phyloP scores from a whole-genome alignment of 495 filamentous ascomycete species.

The Neurospora tetrasperma region DNA sequence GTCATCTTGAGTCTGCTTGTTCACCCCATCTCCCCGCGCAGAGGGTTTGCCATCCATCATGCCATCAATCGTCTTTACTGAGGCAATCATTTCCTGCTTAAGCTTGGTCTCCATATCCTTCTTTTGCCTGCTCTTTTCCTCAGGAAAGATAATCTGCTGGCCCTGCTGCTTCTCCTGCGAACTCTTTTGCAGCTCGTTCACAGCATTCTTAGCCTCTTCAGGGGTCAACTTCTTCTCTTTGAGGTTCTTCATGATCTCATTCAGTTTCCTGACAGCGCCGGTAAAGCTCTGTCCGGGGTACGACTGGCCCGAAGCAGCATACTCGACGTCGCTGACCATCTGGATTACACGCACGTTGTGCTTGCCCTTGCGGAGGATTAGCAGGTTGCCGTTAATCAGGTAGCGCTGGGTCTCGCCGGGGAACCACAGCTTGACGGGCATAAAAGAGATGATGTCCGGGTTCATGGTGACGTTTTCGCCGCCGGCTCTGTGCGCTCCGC shows the following conservation, averaged over 20 bases:
- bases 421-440: constrained; percentile 48
- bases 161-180: constrained; percentile 26
- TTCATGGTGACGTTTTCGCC: constrained; percentile 38
- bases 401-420: constrained; percentile 48
- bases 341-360: constrained; percentile 67
- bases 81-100: constrained; percentile 7
- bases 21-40: neutral
- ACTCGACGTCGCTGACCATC: constrained; percentile 65
- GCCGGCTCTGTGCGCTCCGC: constrained; percentile 27
- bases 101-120: constrained; percentile 11
- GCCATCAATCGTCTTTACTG: neutral
- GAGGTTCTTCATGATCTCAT: constrained; percentile 14
- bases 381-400: constrained; percentile 49
- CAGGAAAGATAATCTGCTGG: constrained; percentile 11
- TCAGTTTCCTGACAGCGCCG: constrained; percentile 25
- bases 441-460: constrained; percentile 48
- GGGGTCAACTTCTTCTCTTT: constrained; percentile 6
- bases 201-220: constrained; percentile 5
- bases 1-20: neutral
- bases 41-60: neutral
- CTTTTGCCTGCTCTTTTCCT: constrained; percentile 9
- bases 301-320: constrained; percentile 26
- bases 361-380: constrained; percentile 70
- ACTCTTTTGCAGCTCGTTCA: constrained; percentile 10
- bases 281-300: constrained; percentile 36